A percentile compares a stretch with the other conserved stretches of the same genome.
Evolutionary conservation across 78 protist genomes (phyloP).

Genomic region (Monocercomonoides exilis): DNA sequence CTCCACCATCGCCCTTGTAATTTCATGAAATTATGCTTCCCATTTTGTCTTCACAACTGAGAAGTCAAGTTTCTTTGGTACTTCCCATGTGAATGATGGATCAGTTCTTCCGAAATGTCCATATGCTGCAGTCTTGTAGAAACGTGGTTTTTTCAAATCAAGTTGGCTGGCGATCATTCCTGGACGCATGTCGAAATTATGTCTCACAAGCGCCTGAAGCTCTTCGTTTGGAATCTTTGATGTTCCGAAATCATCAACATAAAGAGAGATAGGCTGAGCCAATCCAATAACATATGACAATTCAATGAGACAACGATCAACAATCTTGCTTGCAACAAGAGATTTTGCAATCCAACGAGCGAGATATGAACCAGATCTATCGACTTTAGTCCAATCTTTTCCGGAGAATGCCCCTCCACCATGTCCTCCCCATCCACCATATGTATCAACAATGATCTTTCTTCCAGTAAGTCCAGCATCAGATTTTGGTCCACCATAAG

Average conservation of each 20-base stretch:
- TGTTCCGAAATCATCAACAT: constrained; percentile 95
- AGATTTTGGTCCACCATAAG: constrained; percentile 97
- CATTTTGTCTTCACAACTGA: constrained; percentile 36
- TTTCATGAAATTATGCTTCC: too few species aligned
- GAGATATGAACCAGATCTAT: constrained; percentile 98
- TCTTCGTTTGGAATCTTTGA: constrained; percentile 64
- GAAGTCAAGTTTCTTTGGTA: constrained; percentile 61
- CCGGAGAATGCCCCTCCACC: constrained; percentile 99
- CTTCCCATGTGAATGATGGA: constrained; percentile 90
- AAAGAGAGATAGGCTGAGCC: constrained; percentile 90
- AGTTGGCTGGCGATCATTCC: constrained; percentile 67
- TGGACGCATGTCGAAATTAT: constrained; percentile 93
- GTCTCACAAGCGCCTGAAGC: constrained; percentile 72
- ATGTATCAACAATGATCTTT: constrained; percentile 90
- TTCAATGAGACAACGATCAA: constrained; percentile 84
- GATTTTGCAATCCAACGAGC: constrained; percentile 99
- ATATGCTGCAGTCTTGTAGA: constrained; percentile 68
- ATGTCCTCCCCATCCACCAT: constrained; percentile 88
- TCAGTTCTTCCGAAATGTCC: constrained; percentile 95
- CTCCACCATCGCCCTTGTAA: too few species aligned
- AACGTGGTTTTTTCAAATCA: constrained; percentile 61
- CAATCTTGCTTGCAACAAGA: constrained; percentile 85
- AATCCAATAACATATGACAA: constrained; percentile 99
- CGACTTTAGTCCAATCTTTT: constrained; percentile 99
- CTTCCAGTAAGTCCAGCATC: constrained; percentile 99